A percentile compares a stretch with the other conserved stretches of the same genome.
phyloP scores from a whole-genome alignment of 2,329 filamentous ascomycete species.

The Nemania abortiva region DNA sequence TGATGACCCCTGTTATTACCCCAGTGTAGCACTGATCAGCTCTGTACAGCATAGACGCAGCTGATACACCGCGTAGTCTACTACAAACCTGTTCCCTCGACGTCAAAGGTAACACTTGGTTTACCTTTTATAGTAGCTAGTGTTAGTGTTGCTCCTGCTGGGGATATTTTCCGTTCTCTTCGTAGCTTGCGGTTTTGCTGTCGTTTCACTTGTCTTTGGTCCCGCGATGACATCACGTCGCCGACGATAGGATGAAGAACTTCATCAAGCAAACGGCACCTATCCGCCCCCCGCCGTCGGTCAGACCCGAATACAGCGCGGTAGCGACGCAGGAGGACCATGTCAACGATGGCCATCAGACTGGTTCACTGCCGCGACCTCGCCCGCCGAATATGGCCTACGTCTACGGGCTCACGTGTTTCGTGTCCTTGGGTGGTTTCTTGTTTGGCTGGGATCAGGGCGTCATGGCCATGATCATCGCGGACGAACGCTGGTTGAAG shows the following conservation, averaged over 20 bases:
- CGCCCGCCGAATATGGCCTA: constrained; percentile 48
- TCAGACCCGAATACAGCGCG: constrained; percentile 16
- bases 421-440: constrained; percentile 49
- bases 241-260: constrained; percentile 34
- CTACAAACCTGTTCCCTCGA: too few relatives aligned
- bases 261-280: constrained; percentile 47
- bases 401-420: constrained; percentile 49
- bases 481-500: constrained; percentile 48
- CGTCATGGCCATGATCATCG: constrained; percentile 52
- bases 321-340: constrained; percentile 14
- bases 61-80: too few relatives aligned
- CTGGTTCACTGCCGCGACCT: background rate
- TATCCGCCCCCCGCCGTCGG: constrained; percentile 39
- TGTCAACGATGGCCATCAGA: background rate
- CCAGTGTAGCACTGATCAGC: too few relatives aligned
- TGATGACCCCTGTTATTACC: too few relatives aligned
- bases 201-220: too few relatives aligned
- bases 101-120: too few relatives aligned
- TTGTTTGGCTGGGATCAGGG: constrained; percentile 52
- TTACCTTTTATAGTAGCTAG: too few relatives aligned
- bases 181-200: too few relatives aligned
- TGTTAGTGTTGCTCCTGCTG: too few relatives aligned
- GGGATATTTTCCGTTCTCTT: too few relatives aligned
- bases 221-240: constrained; percentile 9
- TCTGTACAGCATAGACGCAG: too few relatives aligned